Evolutionary conservation across 2,329 filamentous ascomycete genomes (phyloP), one percentile per base, ranked within the genome.

Genomic region (Xylariaceae sp.): DNA sequence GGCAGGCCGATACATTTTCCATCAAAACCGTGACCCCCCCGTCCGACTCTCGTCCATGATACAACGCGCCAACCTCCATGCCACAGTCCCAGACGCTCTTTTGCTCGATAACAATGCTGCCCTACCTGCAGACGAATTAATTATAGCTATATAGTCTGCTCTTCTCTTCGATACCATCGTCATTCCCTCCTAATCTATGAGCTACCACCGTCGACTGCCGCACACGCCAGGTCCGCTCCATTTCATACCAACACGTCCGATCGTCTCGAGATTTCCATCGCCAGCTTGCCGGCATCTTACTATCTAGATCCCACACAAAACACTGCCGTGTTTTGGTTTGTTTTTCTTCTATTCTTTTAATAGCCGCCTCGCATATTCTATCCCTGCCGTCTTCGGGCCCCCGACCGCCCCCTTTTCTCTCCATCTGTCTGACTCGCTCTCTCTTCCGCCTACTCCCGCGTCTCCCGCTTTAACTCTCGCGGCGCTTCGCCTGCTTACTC

Each of bases 241-340:
- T 52, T 45, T n/a, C 17, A 49, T 15, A 58, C 59, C 58, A 61
- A 60, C 58, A 61, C 48, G 53, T 52, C 57, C 23, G 30, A 51
- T 17, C 23, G 23, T 15, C 3, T 6, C 49, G 49, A 51, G 10
- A 34, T 30, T 15, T 10, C 15, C 34, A 35, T 15, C 11, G 15
- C 4, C 23, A 15, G 10, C 11, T 35, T 17, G 23, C 13, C 18
- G 5, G 17, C 9, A 6, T 42, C 11, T 35, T 34, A 8, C 15
- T n/a, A 39, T 35, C 50, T 42, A 44, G n/a, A 35, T 48, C 34
- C 11, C 23, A 39, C n/a, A 34, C 35, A 44, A 35, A 13, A 37
- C 42, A 50, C 42, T 15, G 42, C 11, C 11, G 37, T 42, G 37
- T 13, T 42, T 42, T 8, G 9, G 4, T 42, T 42, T 9, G 9